Evolutionary conservation across 1,139 yeast species (phyloP), one percentile per base, ranked within the genome.

Genomic region (Suhomyces kunorum): DNA sequence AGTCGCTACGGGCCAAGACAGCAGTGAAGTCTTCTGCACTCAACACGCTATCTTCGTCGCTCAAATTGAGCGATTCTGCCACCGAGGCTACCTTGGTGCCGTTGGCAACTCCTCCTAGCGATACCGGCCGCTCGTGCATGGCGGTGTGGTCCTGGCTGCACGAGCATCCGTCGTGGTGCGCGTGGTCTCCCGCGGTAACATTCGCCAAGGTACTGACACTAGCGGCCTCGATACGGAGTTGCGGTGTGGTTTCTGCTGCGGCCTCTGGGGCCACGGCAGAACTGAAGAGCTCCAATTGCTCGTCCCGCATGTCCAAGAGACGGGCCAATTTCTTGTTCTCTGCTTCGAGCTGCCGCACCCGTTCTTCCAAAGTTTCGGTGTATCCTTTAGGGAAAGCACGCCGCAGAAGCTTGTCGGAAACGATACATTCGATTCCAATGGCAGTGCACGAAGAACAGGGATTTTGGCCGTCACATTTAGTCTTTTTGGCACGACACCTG

Each of bases 401-500:
- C 38, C 78, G 54, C 13, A 74, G 64, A 13, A 72, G 54, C 47
- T 71, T 68, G 49, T 72, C 77, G 1, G 74, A 67, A 0, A 71
- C 76, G 31, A 71, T 64, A 53, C 78, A 72, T 45, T 69, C 66
- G 36, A 72, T 55, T 4, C 77, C 77, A 2, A 68, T 71, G 6
- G 69, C 58, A 13, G 64, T 64, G 53, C 78, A 72, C 26, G 66
- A 58, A 11, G 74, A 64, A 47, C 77, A 72, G 1, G 83, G 82
- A 27, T 75, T 71, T 54, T 68, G 72, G n/a, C 87, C 87, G 50
- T 82, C 87, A 63, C 89, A 83, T 44, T 80, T 75, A 26, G 83
- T 80, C 64, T 87, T 87, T 58, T 87, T 87, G 33, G 89, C 85
- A 38, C 95, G 67, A 55, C 96, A 87, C 39, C 96, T 61, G 56